Evolutionary conservation across 2,329 filamentous ascomycete genomes (phyloP).

Genomic region (Fusarium xylarioides): DNA sequence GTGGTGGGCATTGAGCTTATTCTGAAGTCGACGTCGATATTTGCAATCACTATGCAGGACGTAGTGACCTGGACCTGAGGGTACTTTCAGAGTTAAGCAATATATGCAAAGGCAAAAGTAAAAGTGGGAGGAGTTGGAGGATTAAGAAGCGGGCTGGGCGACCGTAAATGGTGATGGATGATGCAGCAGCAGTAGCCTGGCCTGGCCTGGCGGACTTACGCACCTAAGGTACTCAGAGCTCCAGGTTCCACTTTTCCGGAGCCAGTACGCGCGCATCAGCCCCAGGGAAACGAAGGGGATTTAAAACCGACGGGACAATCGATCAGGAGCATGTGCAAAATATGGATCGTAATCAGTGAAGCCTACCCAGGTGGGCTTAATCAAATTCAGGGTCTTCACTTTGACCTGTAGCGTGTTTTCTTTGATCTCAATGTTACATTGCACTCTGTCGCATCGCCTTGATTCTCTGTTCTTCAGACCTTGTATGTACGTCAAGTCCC

Average conservation of each 20-base stretch:
- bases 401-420: neutral
- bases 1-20: constrained; percentile 32
- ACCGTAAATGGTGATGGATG: constrained; percentile 35
- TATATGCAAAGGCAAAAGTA: constrained; percentile 17
- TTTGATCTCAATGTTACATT: neutral
- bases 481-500: neutral
- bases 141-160: constrained; percentile 30
- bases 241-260: constrained; percentile 30
- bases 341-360: neutral
- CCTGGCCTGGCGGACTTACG: constrained; percentile 26
- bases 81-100: neutral
- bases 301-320: neutral
- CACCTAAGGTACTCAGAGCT: constrained; percentile 5
- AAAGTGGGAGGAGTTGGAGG: constrained; percentile 26
- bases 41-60: neutral
- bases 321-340: neutral
- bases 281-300: neutral
- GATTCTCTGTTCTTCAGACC: neutral
- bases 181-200: constrained; percentile 45
- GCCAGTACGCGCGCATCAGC: constrained; percentile 1
- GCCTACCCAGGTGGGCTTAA: neutral
- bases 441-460: neutral
- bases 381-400: neutral
- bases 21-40: neutral
- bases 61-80: constrained; percentile 6